Percentiles rank a stretch among this genome's conserved stretches.
Evolutionary conservation across 208 protist species (phyloP).

Genomic region (Crithidia bombi): DNA sequence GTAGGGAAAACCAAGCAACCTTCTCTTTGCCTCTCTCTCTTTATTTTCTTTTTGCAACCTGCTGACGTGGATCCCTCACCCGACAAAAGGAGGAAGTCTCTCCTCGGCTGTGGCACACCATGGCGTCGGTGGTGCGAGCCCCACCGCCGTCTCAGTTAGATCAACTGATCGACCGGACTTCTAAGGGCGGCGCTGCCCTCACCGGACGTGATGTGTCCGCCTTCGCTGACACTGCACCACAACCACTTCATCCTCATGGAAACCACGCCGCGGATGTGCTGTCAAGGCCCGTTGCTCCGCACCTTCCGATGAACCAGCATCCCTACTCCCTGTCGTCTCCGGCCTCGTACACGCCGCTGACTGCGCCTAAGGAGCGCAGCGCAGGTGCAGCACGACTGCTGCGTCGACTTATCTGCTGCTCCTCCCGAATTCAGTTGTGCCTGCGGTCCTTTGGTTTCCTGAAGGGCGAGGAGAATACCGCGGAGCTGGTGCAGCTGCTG

Average conservation of each 20-base stretch:
- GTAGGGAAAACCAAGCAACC: too few species aligned
- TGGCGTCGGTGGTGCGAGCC: background rate
- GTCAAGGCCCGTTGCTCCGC: conserved; percentile 1
- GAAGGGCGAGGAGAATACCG: background rate
- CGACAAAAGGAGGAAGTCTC: too few species aligned
- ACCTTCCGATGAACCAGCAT: background rate
- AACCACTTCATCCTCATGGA: too few species aligned
- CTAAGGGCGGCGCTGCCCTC: background rate
- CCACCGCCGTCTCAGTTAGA: background rate
- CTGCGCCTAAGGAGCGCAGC: background rate
- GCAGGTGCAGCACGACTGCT: background rate
- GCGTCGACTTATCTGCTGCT: conserved; percentile 12
- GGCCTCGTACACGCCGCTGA: background rate
- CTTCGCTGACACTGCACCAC: background rate
- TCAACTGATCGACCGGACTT: background rate
- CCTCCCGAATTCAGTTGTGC: background rate
- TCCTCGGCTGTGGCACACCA: too few species aligned
- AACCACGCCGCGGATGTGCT: too few species aligned
- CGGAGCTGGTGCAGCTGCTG: background rate
- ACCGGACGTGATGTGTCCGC: background rate
- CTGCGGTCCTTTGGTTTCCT: conserved; percentile 13
- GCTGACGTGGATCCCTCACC: too few species aligned
- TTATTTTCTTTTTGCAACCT: too few species aligned
- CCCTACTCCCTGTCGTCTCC: too few species aligned
- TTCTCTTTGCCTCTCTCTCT: too few species aligned